Conservation (phyloP, 768 basidiomycete genomes). For the Termitomyces sp. region DNA sequence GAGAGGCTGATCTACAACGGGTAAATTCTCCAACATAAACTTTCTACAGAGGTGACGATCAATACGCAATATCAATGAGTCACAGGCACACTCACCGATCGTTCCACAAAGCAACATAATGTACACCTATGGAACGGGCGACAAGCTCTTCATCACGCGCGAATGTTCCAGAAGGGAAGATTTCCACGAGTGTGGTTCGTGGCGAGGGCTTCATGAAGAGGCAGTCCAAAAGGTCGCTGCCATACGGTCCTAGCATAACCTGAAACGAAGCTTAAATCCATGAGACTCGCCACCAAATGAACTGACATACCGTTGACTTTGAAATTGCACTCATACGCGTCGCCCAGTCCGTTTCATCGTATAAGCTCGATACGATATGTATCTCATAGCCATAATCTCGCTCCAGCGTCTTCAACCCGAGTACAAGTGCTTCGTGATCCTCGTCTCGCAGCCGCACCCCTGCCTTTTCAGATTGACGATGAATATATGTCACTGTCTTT, state of each 20-base stretch:
- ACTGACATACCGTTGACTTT: constrained; percentile 55
- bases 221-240: constrained; percentile 58
- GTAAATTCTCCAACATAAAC: constrained; percentile 27
- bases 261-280: constrained; percentile 18
- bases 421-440: constrained; percentile 58
- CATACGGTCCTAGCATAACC: constrained; percentile 58
- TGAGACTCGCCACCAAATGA: background rate
- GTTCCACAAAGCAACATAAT: constrained; percentile 54
- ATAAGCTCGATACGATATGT: constrained; percentile 44
- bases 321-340: constrained; percentile 61
- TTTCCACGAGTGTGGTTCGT: constrained; percentile 65
- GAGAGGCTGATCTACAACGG: constrained; percentile 22
- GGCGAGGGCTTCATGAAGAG: constrained; percentile 62
- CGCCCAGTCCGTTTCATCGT: constrained; percentile 47
- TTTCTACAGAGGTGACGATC: constrained; percentile 22
- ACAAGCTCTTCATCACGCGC: constrained; percentile 57
- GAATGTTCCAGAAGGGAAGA: constrained; percentile 67
- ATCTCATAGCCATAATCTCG: constrained; percentile 50
- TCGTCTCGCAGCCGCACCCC: constrained; percentile 45
- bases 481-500: constrained; percentile 61
- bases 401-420: constrained; percentile 47
- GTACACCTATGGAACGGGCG: constrained; percentile 44
- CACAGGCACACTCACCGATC: constrained; percentile 15
- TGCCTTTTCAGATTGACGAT: constrained; percentile 47
- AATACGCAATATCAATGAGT: background rate